phyloP scores from a whole-genome alignment of 1,284 basidiomycete genomes.

The Papiliotrema fonsecae region DNA sequence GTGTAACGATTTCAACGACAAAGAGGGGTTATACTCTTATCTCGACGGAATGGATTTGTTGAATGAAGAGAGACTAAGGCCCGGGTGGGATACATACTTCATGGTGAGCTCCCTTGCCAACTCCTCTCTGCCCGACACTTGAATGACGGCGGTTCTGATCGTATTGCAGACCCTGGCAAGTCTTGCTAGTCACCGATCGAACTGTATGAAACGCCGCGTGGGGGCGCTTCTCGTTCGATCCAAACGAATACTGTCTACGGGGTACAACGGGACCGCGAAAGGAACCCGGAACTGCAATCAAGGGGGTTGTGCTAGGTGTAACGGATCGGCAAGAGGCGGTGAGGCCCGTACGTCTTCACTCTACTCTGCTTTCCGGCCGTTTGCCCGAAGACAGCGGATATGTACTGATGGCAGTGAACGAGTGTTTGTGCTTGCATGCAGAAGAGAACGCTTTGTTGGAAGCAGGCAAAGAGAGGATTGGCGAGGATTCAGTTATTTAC shows the following conservation, averaged over 20 bases:
- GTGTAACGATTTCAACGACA: slow-evolving; percentile 62
- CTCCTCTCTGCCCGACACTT: not conserved
- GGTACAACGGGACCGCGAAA: slow-evolving; percentile 96
- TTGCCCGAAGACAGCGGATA: not conserved
- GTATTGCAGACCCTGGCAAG: slow-evolving; percentile 69
- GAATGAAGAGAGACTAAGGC: slow-evolving; percentile 69
- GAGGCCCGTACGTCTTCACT: slow-evolving; percentile 49
- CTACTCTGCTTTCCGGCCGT: not conserved
- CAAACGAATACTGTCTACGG: slow-evolving; percentile 86
- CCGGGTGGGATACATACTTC: slow-evolving; percentile 91
- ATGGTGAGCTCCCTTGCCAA: slow-evolving; percentile 59
- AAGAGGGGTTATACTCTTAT: slow-evolving; percentile 59
- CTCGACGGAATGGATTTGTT: slow-evolving; percentile 65
- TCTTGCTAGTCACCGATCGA: slow-evolving; percentile 79
- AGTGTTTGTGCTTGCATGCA: slow-evolving; percentile 93
- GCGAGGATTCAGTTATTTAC: slow-evolving; percentile 78
- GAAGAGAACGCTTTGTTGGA: slow-evolving; percentile 97
- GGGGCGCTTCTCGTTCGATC: slow-evolving; percentile 81
- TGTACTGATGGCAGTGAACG: slow-evolving; percentile 51
- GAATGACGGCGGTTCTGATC: not conserved
- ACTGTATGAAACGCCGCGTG: slow-evolving; percentile 96
- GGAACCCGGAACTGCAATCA: slow-evolving; percentile 84
- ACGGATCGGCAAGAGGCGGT: slow-evolving; percentile 55
- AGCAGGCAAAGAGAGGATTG: slow-evolving; percentile 79
- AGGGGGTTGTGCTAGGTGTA: slow-evolving; percentile 76